Percentiles rank a stretch among this genome's conserved stretches.
phyloP scores from a whole-genome alignment of 2,329 filamentous ascomycete species.

The Fusarium verticillioides region DNA sequence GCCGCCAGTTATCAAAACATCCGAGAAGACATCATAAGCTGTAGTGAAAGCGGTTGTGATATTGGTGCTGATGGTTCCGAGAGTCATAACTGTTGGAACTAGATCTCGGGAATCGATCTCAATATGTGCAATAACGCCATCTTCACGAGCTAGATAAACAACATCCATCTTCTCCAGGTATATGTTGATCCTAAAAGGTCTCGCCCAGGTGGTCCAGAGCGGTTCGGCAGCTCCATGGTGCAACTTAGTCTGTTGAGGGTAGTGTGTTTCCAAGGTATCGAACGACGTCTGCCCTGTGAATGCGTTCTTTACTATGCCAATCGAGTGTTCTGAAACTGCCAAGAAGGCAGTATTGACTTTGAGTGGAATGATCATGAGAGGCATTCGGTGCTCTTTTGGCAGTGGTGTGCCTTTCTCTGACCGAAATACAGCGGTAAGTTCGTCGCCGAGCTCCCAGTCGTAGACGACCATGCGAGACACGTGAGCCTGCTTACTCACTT shows the following conservation, averaged over 20 bases:
- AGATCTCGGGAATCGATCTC: constrained; percentile 71
- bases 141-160: constrained; percentile 88
- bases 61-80: constrained; percentile 75
- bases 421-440: constrained; percentile 57
- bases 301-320: constrained; percentile 67
- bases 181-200: constrained; percentile 73
- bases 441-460: constrained; percentile 68
- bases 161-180: constrained; percentile 76
- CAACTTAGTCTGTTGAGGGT: constrained; percentile 55
- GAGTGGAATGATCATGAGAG: constrained; percentile 77
- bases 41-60: constrained; percentile 86
- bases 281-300: constrained; percentile 63
- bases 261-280: constrained; percentile 55
- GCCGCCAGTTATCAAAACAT: constrained; percentile 84
- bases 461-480: constrained; percentile 65
- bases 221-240: constrained; percentile 62
- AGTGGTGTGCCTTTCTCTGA: constrained; percentile 62
- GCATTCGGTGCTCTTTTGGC: constrained; percentile 65
- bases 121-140: constrained; percentile 80
- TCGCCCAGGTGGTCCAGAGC: constrained; percentile 86
- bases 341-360: constrained; percentile 78
- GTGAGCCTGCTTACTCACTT: constrained; percentile 41
- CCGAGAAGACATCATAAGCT: constrained; percentile 73
- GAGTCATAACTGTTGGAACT: constrained; percentile 64
- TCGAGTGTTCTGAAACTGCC: constrained; percentile 69